These are phyloP conservation scores for Tagetes erecta DNA, from an alignment of 129 eudicot genomes.

Conservation along the genomic window DNA sequence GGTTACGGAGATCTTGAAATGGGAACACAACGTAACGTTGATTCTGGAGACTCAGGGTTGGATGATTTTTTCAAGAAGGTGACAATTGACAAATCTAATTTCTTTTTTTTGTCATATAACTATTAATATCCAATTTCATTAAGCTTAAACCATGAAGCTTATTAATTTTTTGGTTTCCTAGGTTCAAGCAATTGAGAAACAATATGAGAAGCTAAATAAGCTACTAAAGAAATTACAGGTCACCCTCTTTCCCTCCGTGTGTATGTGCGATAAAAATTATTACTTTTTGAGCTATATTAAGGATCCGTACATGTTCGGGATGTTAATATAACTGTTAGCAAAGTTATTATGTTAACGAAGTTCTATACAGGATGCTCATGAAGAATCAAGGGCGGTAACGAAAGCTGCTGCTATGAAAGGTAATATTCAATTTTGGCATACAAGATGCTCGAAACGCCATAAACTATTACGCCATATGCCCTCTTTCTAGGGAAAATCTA, in stretches of 20 bases:
- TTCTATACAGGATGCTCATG: slow-evolving; percentile 81
- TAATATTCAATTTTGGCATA: slow-evolving; percentile 13
- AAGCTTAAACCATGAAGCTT: slow-evolving; percentile 14
- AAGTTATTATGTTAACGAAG: slow-evolving; percentile 14
- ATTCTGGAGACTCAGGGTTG: slow-evolving; percentile 79
- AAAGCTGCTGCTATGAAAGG: slow-evolving; percentile 98
- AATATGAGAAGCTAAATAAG: slow-evolving; percentile 74
- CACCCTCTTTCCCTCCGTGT: neutral
- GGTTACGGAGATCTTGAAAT: slow-evolving; percentile 78
- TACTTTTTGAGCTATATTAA: neutral
- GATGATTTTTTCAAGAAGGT: slow-evolving; percentile 88
- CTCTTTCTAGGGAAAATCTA: neutral
- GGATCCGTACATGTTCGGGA: neutral
- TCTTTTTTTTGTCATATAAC: neutral
- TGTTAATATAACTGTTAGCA: neutral
- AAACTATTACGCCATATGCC: neutral
- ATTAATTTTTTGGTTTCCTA: slow-evolving; percentile 23
- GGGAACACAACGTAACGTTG: slow-evolving; percentile 57
- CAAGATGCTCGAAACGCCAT: neutral
- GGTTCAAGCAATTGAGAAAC: slow-evolving; percentile 91
- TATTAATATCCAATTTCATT: slow-evolving; percentile 8
- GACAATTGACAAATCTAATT: slow-evolving; percentile 35
- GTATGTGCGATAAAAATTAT: neutral
- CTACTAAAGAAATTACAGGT: slow-evolving; percentile 89
- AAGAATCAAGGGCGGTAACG: slow-evolving; percentile 85